Percentiles rank a stretch among this genome's conserved stretches.
Evolutionary conservation across 768 basidiomycete species (phyloP).

Genomic region (Gelatoporia subvermispora): DNA sequence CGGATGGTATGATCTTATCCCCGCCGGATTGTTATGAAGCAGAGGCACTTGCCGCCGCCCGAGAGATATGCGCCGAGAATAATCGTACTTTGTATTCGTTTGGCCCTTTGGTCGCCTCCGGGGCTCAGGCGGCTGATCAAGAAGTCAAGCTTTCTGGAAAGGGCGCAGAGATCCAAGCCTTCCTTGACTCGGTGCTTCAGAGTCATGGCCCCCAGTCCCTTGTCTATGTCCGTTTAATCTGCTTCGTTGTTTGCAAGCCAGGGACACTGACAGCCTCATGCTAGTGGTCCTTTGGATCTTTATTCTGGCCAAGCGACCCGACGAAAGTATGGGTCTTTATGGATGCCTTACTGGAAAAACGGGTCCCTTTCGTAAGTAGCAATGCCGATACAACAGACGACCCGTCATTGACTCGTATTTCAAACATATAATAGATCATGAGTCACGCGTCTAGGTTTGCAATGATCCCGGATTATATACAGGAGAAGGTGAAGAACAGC

Average conservation of each 20-base stretch:
- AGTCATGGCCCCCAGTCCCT: conserved; percentile 13
- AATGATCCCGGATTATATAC: conserved; percentile 6
- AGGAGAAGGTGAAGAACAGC: conserved; percentile 7
- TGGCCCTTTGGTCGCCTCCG: not conserved
- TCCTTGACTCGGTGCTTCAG: conserved; percentile 5
- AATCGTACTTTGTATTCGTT: conserved; percentile 1
- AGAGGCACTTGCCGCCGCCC: conserved; percentile 2
- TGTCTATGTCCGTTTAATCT: conserved; percentile 14
- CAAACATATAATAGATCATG: too few species aligned
- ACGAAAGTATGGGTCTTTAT: conserved; percentile 15
- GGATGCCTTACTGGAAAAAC: conserved; percentile 11
- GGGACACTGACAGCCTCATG: not conserved
- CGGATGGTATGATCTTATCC: conserved; percentile 6
- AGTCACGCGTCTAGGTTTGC: conserved; percentile 10
- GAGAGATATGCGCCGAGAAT: conserved; percentile 2
- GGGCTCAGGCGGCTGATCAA: too few species aligned
- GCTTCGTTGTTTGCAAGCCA: not conserved
- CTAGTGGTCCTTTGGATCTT: conserved; percentile 17
- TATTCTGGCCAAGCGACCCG: conserved; percentile 13
- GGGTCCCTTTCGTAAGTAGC: conserved; percentile 16
- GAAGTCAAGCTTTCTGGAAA: not conserved
- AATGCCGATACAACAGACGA: too few species aligned
- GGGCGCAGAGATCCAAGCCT: conserved; percentile 1
- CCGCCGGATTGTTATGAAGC: conserved; percentile 9
- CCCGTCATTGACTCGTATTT: too few species aligned